phyloP scores from a whole-genome alignment of 148 eudicot genomes.

The Spergularia marina region DNA sequence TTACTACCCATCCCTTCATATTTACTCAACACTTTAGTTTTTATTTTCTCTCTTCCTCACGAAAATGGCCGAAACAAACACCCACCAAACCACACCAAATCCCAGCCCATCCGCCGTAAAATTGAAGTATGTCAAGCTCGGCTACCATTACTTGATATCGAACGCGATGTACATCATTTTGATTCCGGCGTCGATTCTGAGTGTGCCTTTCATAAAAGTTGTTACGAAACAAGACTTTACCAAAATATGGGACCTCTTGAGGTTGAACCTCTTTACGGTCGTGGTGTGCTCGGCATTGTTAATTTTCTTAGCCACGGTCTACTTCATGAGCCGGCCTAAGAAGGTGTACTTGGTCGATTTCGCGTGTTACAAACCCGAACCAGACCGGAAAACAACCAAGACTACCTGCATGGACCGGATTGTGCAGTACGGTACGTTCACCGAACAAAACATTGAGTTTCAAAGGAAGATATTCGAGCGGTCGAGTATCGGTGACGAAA shows the following conservation, averaged over 20 bases:
- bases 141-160: conserved; percentile 37
- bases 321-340: conserved; percentile 27
- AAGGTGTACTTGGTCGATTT: conserved; percentile 32
- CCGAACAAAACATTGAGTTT: conserved; percentile 31
- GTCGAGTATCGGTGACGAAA: conserved; percentile 34
- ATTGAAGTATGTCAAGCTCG: conserved; percentile 36
- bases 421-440: conserved; percentile 28
- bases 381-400: conserved; percentile 24
- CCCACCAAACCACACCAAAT: conserved; percentile 6
- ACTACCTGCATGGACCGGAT: conserved; percentile 34
- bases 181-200: conserved; percentile 17
- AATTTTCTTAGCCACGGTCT: conserved; percentile 19
- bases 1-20: neutral
- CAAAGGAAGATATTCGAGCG: conserved; percentile 39
- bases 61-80: neutral
- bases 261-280: conserved; percentile 15
- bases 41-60: too few relatives aligned
- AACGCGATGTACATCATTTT: conserved; percentile 29
- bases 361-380: conserved; percentile 33
- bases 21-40: neutral
- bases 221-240: neutral
- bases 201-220: neutral
- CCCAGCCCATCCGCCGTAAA: conserved; percentile 15
- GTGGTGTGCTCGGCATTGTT: neutral
- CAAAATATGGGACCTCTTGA: conserved; percentile 8